These are phyloP conservation scores for Byssochlamys sp. DNA, from an alignment of 2,329 filamentous ascomycete species.

Conservation along the genomic window DNA sequence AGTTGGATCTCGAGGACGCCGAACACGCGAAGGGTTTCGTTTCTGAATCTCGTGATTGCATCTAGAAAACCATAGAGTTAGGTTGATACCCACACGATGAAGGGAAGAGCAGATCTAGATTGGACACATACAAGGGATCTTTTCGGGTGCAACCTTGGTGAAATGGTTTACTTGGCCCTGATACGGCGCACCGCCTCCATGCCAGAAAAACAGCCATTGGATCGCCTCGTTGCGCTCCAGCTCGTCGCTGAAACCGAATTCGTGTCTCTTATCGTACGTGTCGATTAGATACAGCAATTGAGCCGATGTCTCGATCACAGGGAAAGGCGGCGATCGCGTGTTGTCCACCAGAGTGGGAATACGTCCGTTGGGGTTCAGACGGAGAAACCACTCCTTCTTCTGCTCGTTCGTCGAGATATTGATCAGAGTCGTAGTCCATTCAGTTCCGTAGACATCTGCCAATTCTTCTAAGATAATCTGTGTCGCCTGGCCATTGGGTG, in stretches of 20 bases:
- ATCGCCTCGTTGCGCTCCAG: conserved; percentile 34
- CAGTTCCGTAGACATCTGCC: conserved; percentile 39
- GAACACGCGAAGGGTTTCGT: conserved; percentile 44
- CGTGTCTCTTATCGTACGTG: conserved; percentile 39
- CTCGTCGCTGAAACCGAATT: conserved; percentile 44
- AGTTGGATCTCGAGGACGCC: conserved; percentile 50
- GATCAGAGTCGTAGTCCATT: conserved; percentile 42
- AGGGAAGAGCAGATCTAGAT: not conserved
- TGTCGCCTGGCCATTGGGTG: conserved; percentile 45
- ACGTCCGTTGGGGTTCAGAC: conserved; percentile 40
- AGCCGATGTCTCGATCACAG: conserved; percentile 46
- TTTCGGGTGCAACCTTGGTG: conserved; percentile 34
- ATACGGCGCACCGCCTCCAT: conserved; percentile 10
- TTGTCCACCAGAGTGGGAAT: conserved; percentile 47
- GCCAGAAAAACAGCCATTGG: not conserved
- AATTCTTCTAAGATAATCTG: conserved; percentile 50
- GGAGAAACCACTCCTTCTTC: conserved; percentile 48
- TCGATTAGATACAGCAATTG: conserved; percentile 46
- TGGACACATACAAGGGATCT: conserved; percentile 33
- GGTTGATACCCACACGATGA: not conserved
- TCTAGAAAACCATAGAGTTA: conserved; percentile 15
- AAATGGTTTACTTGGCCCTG: conserved; percentile 40
- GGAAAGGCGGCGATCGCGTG: conserved; percentile 39
- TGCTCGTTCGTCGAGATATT: conserved; percentile 46
- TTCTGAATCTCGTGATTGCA: conserved; percentile 44